These are phyloP conservation scores for Russula sp. DNA, from an alignment of 768 basidiomycete species.

Conservation along the genomic window DNA sequence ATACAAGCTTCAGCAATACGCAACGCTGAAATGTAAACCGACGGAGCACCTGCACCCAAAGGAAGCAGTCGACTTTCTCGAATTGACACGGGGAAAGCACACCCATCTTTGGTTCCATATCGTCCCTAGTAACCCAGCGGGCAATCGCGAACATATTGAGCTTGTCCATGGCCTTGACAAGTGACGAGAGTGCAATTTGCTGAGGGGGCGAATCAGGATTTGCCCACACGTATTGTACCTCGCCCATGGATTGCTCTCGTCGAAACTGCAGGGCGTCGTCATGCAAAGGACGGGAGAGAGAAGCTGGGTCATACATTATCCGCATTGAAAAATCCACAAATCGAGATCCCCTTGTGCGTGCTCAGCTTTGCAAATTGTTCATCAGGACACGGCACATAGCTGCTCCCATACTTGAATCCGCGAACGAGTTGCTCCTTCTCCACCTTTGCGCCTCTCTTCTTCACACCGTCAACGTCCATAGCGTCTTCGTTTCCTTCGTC, in stretches of 20 bases:
- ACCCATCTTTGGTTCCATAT: slow-evolving; percentile 80
- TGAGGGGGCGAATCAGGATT: slow-evolving; percentile 58
- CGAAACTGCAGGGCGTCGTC: slow-evolving; percentile 52
- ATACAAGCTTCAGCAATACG: background rate
- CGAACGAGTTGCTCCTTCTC: slow-evolving; percentile 74
- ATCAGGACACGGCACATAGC: slow-evolving; percentile 81
- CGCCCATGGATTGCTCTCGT: slow-evolving; percentile 75
- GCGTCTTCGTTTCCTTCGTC: slow-evolving; percentile 35
- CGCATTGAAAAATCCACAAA: slow-evolving; percentile 73
- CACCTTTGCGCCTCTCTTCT: slow-evolving; percentile 44
- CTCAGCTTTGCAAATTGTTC: slow-evolving; percentile 70
- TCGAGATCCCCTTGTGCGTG: slow-evolving; percentile 82
- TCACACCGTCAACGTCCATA: slow-evolving; percentile 34
- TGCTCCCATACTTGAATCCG: slow-evolving; percentile 87
- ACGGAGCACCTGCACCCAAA: slow-evolving; percentile 72
- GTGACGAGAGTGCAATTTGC: slow-evolving; percentile 81
- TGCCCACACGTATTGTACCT: slow-evolving; percentile 82
- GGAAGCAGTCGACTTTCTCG: slow-evolving; percentile 67
- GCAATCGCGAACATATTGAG: slow-evolving; percentile 70
- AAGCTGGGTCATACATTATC: slow-evolving; percentile 46
- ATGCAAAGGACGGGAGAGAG: background rate
- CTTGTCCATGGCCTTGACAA: slow-evolving; percentile 73
- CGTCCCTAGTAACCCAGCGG: slow-evolving; percentile 72
- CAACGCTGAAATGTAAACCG: background rate
- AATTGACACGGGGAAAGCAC: slow-evolving; percentile 58